Conservation (phyloP, 441 rosid genomes). For the Populus trichocarpa region DNA sequence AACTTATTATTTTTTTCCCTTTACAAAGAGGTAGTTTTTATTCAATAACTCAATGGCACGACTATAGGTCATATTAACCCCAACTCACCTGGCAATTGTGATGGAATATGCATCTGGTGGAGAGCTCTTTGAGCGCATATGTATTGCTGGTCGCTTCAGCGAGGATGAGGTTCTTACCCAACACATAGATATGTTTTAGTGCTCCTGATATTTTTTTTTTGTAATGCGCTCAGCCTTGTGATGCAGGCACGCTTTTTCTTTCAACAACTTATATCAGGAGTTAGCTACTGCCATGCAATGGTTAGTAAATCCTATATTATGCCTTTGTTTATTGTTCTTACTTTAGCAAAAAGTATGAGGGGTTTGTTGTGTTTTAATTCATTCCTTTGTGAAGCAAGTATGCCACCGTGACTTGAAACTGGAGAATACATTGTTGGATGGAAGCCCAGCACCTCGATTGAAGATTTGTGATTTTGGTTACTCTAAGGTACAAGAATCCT, state of each 20-base stretch:
- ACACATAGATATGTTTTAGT: not conserved
- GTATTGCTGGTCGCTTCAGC: constrained; percentile 96
- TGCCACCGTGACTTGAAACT: constrained; percentile 94
- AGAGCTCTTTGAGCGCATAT: constrained; percentile 92
- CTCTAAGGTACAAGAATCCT: constrained; percentile 62
- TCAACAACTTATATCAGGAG: constrained; percentile 98
- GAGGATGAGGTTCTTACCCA: constrained; percentile 79
- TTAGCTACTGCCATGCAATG: constrained; percentile 94
- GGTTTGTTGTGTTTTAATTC: constrained; percentile 8
- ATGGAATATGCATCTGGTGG: constrained; percentile 99
- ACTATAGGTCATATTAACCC: constrained; percentile 78
- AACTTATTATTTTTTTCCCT: not conserved
- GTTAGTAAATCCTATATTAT: constrained; percentile 36
- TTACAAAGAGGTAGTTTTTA: not conserved
- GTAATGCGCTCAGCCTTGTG: not conserved
- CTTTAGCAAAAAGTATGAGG: not conserved
- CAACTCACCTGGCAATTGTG: constrained; percentile 96
- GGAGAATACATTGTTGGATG: constrained; percentile 92
- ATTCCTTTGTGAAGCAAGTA: constrained; percentile 57
- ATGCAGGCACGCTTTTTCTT: constrained; percentile 94
- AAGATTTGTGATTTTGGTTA: constrained; percentile 99
- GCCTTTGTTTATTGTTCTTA: constrained; percentile 10
- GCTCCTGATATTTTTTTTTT: not conserved
- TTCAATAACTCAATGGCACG: constrained; percentile 6
- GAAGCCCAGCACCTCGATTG: constrained; percentile 91